Base-by-base conservation (phyloP, 106 monocot species). In the Gastrodia elata region DNA sequence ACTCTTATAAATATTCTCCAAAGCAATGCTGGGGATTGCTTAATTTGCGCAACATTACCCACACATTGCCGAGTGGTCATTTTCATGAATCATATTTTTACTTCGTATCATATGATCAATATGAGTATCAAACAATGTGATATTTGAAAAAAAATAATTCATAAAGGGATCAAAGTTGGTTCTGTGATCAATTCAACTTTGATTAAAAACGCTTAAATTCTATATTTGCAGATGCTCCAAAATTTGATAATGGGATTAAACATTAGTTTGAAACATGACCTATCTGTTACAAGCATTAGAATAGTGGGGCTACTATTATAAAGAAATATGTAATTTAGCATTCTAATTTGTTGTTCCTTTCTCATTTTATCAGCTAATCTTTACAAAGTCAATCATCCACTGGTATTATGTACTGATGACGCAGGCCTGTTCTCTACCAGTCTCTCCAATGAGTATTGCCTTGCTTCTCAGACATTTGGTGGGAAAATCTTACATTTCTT, bases 351-450 rank as follows among this genome's bases (percentile, higher is more conserved):
- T 20, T 6, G 5, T 67, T 67, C 6, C 27, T 8, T 67, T 13
- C 0, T 38, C 35, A 67, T 49, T n/a, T 69, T 39, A 44, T 56
- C 81, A 97, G 98, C 72, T 82, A 85, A 98, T 75, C 89, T 97
- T 55, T 93, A 92, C 86, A 90, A 85, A 25, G 80, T 46, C 13
- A 77, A 87, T 25, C 98, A 98, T 82, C 98, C 93, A 6, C 43
- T 98, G 71, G 79, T 79, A 40, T 72, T 98, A 4, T 98, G 98
- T 71, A 98, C 98, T 3, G 98, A 98, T 75, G 98, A 98, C 77
- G 65, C 79, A 49, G 98, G 98, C 16, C 73, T 98, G 42, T 93
- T 98, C 79, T 93, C 98, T 1, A 93, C 93, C 1, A 91, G 68
- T 70, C 77, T 93, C 4, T 91, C 97, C 16, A 79, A 91, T 73